Base-by-base conservation (phyloP, 176 grass and related monocot genomes). In the Hordeum marinum region DNA sequence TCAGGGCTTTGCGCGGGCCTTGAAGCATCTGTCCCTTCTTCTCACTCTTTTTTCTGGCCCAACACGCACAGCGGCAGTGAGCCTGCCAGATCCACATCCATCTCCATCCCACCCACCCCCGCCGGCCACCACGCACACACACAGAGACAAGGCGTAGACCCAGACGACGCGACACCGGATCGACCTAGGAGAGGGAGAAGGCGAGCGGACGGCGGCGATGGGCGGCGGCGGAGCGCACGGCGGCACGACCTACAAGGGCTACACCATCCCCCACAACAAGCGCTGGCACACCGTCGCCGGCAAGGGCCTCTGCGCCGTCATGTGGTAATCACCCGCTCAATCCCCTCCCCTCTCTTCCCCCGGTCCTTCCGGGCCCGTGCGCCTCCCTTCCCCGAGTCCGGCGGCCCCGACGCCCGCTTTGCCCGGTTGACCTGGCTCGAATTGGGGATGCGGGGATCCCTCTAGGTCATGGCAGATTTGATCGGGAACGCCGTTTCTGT, bases 171-270 rank as follows among this genome's bases (percentile, higher is more conserved):
- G 36, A 37, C 5, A 41, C 40, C 40, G 40, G 40, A n/a, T n/a
- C n/a, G n/a, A 41, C 40, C 40, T 8, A 41, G 8, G 9, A 78
- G 75, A 24, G 11, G 20, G 36, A 46, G 5, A 29, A 29, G 1
- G 27, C 31, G 54, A 62, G 29, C 10, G 11, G 6, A 12, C 72
- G 83, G 25, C 67, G 85, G 68, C 76, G 84, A 90, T 85, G 90
- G 94, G 73, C 61, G 92, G 29, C 29, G 29, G 29, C 29, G 29
- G 29, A 29, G 29, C 29, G 29, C 29, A 88, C 45, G 92, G 88
- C n/a, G 78, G 95, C 66, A 94, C 96, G n/a, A 98, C 91, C 26
- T 93, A 98, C 89, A 98, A 94, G 85, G 91, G 93, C 0, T 89
- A 91, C 87, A 94, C 93, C 60, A 93, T 95, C 72, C 92, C 78